Evolutionary conservation across 108 stramenopile species (phyloP), one percentile per base, ranked within the genome.

Genomic region (Aurantiochytrium sp.): DNA sequence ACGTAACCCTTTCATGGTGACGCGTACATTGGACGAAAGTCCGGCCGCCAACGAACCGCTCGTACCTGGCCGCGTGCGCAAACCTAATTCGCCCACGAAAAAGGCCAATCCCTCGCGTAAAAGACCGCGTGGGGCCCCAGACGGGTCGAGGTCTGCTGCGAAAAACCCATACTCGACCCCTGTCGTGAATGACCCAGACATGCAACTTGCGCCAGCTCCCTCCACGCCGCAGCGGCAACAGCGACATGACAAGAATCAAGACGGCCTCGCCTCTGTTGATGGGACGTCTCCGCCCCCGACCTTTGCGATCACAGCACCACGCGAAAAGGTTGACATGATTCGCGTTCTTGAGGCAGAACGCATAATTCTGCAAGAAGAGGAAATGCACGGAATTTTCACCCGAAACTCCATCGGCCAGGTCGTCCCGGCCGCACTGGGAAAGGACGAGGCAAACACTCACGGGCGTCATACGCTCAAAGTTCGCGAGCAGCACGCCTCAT

Each of bases 1-100:
- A 51, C 89, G 92, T 45, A 93, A 93, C 59, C 92, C 92, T 3
- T 93, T 93, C 47, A 28, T 91, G 49, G 35, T 92, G 10, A 91
- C 92, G 42, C 87, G 87, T 12, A 28, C 92, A 19, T 28, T 92
- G 43, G 92, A 92, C 51, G 19, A 83, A 12, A 53, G 49, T 12
- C 76, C 76, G 18, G 76, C 76, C 45, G 76, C 76, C n/a, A 83
- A 83, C 51, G 49, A 47, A 53, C 49, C 76, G n/a, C 49, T 47
- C 28, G 49, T 83, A 43, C 76, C 76, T 2, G 76, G 45, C 5
- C 51, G 76, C 25, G 76, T 53, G 25, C n/a, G 49, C 14, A 83
- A 83, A 12, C n/a, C 76, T 6, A 16, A 43, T 6, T 12, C 18
- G 4, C 12, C 76, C n/a, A 45, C 76, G n/a, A 47, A 83, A n/a